A percentile compares a stretch with the other conserved stretches of the same genome.
phyloP scores from a whole-genome alignment of 306 rosid genomes.

The Senna tora region DNA sequence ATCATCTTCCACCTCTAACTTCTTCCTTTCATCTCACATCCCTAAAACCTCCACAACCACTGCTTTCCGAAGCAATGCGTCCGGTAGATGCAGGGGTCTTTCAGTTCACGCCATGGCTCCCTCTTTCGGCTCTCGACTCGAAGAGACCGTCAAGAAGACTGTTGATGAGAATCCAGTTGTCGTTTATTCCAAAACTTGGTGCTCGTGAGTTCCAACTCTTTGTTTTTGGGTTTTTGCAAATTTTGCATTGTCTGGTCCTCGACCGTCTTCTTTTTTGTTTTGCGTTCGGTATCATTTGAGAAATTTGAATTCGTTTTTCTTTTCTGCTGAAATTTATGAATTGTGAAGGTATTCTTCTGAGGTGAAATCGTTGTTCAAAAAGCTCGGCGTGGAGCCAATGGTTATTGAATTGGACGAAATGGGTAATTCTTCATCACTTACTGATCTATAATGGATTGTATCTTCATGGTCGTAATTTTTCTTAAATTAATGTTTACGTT shows the following conservation, averaged over 20 bases:
- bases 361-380: conserved; percentile 80
- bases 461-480: not conserved
- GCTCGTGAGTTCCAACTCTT: conserved; percentile 65
- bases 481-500: not conserved
- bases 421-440: conserved; percentile 48
- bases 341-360: conserved; percentile 77
- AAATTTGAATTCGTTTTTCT: conserved; percentile 13
- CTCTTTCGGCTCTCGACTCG: conserved; percentile 94
- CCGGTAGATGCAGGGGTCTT: conserved; percentile 36
- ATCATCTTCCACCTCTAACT: conserved; percentile 43
- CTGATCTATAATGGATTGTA: not conserved
- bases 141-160: conserved; percentile 79
- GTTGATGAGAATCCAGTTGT: conserved; percentile 73
- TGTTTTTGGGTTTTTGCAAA: not conserved
- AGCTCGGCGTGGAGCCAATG: conserved; percentile 67
- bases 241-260: not conserved
- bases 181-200: conserved; percentile 95
- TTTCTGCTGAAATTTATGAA: not conserved
- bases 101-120: conserved; percentile 65
- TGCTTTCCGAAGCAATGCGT: conserved; percentile 35
- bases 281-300: conserved; percentile 22
- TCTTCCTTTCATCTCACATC: conserved; percentile 37
- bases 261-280: not conserved
- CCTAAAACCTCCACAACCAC: conserved; percentile 34
- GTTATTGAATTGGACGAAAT: conserved; percentile 92